Conservation (phyloP, 768 basidiomycete species). For the Boletus insuetus region DNA sequence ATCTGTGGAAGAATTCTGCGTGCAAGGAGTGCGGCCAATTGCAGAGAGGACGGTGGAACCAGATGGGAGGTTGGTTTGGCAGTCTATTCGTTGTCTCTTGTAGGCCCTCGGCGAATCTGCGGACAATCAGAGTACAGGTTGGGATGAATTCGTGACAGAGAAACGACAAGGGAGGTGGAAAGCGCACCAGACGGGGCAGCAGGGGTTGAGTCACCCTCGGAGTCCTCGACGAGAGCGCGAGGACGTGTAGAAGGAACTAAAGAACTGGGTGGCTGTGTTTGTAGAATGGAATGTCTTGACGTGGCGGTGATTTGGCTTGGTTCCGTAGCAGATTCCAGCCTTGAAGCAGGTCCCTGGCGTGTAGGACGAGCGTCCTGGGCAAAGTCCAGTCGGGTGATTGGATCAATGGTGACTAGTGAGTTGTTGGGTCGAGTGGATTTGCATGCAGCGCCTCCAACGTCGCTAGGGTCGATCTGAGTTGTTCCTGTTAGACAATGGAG, state of each 20-base stretch:
- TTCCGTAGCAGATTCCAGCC: conserved; percentile 44
- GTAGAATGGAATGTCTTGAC: conserved; percentile 26
- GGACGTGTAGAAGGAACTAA: conserved; percentile 66
- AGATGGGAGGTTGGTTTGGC: conserved; percentile 32
- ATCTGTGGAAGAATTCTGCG: conserved; percentile 31
- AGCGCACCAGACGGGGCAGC: conserved; percentile 25
- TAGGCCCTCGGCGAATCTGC: conserved; percentile 54
- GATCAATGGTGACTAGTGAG: conserved; percentile 60
- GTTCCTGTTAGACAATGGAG: conserved; percentile 16
- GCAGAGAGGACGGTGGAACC: conserved; percentile 31
- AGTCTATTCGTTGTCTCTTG: conserved; percentile 69
- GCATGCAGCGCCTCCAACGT: conserved; percentile 29
- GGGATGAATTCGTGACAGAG: conserved; percentile 2
- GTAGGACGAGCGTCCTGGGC: conserved; percentile 51
- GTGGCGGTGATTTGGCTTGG: conserved; percentile 27
- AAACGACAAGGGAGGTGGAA: not conserved
- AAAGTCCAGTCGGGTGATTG: conserved; percentile 53
- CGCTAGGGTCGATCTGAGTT: conserved; percentile 18
- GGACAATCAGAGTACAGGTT: conserved; percentile 2
- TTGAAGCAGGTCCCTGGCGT: conserved; percentile 42
- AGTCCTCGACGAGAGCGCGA: conserved; percentile 60
- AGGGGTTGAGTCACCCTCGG: conserved; percentile 32
- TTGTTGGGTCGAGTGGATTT: conserved; percentile 17
- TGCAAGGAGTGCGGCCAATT: conserved; percentile 20
- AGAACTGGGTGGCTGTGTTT: conserved; percentile 33